Conservation (phyloP, 2,329 filamentous ascomycete species). For the Blastomyces emzantsi region DNA sequence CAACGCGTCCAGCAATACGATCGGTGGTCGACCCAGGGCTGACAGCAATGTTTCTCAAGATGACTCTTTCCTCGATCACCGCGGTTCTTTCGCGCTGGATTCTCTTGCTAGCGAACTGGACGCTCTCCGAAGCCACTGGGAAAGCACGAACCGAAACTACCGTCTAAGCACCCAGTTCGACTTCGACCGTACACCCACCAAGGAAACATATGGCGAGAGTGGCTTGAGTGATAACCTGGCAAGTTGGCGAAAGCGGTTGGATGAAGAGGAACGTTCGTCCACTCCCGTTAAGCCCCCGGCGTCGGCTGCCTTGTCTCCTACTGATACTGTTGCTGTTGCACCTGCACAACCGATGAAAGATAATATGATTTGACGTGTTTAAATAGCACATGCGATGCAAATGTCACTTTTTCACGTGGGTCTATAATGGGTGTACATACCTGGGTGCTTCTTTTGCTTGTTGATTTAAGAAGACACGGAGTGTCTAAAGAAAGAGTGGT, state of each 20-base stretch:
- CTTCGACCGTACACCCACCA: conserved; percentile 56
- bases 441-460: background rate
- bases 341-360: conserved; percentile 8
- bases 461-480: background rate
- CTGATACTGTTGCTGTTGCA: background rate
- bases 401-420: conserved; percentile 2
- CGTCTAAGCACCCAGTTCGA: conserved; percentile 83
- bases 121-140: conserved; percentile 83
- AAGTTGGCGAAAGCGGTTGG: conserved; percentile 71
- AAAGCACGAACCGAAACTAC: conserved; percentile 92
- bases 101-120: conserved; percentile 89
- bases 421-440: background rate
- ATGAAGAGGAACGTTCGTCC: conserved; percentile 44
- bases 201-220: conserved; percentile 33
- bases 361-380: conserved; percentile 29
- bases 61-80: conserved; percentile 41
- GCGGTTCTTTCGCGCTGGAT: conserved; percentile 64
- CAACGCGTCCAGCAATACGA: conserved; percentile 44
- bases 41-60: conserved; percentile 38
- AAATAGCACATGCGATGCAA: conserved; percentile 11
- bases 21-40: conserved; percentile 29
- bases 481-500: background rate
- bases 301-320: conserved; percentile 13
- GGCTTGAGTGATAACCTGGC: conserved; percentile 61
- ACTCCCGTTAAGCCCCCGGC: conserved; percentile 16